A percentile compares a stretch with the other conserved stretches of the same genome.
phyloP scores from a whole-genome alignment of 1,139 yeast species.

The Spathaspora sp. region DNA sequence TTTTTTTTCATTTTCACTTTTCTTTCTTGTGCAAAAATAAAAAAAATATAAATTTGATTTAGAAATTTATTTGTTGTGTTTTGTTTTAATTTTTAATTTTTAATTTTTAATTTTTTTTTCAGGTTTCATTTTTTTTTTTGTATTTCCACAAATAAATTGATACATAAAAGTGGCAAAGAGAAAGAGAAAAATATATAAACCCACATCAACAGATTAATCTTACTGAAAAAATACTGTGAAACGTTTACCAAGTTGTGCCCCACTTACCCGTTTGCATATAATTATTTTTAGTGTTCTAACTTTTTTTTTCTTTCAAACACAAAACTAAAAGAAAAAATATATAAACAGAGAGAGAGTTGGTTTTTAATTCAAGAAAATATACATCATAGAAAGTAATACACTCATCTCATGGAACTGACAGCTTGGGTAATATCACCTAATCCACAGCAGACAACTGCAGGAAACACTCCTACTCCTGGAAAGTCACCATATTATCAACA shows the following conservation, averaged over 20 bases:
- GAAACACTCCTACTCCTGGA: conserved; percentile 1
- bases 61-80: not conserved
- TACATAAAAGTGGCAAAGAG: not conserved
- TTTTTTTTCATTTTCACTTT: conserved; percentile 1
- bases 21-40: not conserved
- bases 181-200: not conserved
- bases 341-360: not conserved
- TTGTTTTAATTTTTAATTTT: not conserved
- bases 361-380: not conserved
- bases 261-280: not conserved
- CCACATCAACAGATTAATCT: not conserved
- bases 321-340: not conserved
- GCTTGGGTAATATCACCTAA: conserved; percentile 6
- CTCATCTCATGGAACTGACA: conserved; percentile 6
- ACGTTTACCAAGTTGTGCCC: not conserved
- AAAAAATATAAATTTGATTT: not conserved
- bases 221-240: not conserved
- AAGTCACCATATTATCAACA: conserved; percentile 16
- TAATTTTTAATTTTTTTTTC: not conserved
- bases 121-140: not conserved
- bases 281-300: not conserved
- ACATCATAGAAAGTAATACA: not conserved
- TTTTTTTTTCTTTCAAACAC: not conserved
- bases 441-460: not conserved
- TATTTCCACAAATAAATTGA: not conserved